Conservation (phyloP, 2,329 filamentous ascomycete genomes). For the Monosporascus sp. region DNA sequence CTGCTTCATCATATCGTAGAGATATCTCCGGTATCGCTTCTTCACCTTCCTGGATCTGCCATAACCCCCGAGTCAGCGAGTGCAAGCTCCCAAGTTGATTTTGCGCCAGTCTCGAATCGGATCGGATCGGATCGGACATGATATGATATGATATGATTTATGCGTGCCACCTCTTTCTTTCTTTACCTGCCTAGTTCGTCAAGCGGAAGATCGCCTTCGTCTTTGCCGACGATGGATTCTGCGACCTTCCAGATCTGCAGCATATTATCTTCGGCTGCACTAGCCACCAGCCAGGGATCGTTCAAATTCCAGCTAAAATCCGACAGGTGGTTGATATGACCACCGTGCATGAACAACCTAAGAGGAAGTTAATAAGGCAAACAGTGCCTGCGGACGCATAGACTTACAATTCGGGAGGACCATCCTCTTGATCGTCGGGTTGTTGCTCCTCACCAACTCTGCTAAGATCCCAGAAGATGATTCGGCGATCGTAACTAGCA, state of each 20-base stretch:
- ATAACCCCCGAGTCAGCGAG: neutral
- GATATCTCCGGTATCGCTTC: constrained; percentile 9
- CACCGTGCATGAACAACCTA: constrained; percentile 96
- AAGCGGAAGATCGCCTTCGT: constrained; percentile 67
- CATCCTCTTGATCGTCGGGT: constrained; percentile 91
- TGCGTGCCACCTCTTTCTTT: constrained; percentile 3
- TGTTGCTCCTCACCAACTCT: constrained; percentile 90
- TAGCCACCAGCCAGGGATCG: constrained; percentile 94
- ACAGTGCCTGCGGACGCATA: neutral
- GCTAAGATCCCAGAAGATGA: constrained; percentile 95
- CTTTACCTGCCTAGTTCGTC: constrained; percentile 66
- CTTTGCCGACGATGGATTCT: constrained; percentile 73
- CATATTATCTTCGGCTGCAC: constrained; percentile 92
- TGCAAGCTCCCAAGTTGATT: neutral
- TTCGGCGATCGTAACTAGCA: constrained; percentile 84
- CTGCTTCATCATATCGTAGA: constrained; percentile 10
- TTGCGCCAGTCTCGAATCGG: constrained; percentile 2
- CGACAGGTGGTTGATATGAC: constrained; percentile 92
- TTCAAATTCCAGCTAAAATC: constrained; percentile 98
- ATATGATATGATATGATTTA: neutral
- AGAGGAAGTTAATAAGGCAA: constrained; percentile 7
- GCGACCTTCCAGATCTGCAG: constrained; percentile 92
- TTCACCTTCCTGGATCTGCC: constrained; percentile 5
- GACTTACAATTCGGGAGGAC: constrained; percentile 84
- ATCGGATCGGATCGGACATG: neutral